Conservation (phyloP, 2,329 filamentous ascomycete species). For the Keithomyces neogunnii region DNA sequence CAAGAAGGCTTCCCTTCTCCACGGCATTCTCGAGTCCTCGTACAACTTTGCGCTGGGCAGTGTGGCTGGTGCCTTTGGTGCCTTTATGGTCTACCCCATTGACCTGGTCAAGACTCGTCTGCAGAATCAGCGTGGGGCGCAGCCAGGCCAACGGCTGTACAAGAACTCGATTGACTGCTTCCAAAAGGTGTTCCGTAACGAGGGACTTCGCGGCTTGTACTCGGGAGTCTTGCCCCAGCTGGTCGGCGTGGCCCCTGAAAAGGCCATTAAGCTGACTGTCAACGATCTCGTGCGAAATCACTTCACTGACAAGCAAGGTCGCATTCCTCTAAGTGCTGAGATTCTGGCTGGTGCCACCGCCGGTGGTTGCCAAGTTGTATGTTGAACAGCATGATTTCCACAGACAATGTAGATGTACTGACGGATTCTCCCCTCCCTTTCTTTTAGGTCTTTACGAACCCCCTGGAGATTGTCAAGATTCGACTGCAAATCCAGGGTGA, state of each 20-base stretch:
- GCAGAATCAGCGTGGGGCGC: slow-evolving; percentile 85
- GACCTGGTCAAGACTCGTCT: slow-evolving; percentile 97
- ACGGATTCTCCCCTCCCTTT: too few species aligned
- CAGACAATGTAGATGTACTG: too few species aligned
- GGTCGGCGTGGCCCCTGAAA: slow-evolving; percentile 96
- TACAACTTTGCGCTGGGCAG: slow-evolving; percentile 90
- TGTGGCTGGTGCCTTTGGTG: slow-evolving; percentile 89
- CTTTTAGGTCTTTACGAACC: slow-evolving; percentile 83
- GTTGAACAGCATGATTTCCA: slow-evolving; percentile 26
- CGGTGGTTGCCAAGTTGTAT: slow-evolving; percentile 91
- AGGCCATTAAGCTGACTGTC: slow-evolving; percentile 98
- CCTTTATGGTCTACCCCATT: slow-evolving; percentile 99
- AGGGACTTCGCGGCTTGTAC: slow-evolving; percentile 84
- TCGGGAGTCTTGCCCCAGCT: slow-evolving; percentile 92
- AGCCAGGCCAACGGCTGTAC: slow-evolving; percentile 81
- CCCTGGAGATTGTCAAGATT: slow-evolving; percentile 98
- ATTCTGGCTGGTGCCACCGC: slow-evolving; percentile 81
- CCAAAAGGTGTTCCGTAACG: slow-evolving; percentile 84
- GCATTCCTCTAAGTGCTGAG: slow-evolving; percentile 65
- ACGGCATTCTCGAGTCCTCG: slow-evolving; percentile 56
- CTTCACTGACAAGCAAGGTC: slow-evolving; percentile 67
- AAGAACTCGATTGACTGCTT: slow-evolving; percentile 97
- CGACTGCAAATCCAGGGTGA: slow-evolving; percentile 96
- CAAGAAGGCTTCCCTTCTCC: slow-evolving; percentile 36
- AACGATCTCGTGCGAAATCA: slow-evolving; percentile 82